Evolutionary conservation across 768 basidiomycete genomes (phyloP).

Genomic region (Mycena crocata): DNA sequence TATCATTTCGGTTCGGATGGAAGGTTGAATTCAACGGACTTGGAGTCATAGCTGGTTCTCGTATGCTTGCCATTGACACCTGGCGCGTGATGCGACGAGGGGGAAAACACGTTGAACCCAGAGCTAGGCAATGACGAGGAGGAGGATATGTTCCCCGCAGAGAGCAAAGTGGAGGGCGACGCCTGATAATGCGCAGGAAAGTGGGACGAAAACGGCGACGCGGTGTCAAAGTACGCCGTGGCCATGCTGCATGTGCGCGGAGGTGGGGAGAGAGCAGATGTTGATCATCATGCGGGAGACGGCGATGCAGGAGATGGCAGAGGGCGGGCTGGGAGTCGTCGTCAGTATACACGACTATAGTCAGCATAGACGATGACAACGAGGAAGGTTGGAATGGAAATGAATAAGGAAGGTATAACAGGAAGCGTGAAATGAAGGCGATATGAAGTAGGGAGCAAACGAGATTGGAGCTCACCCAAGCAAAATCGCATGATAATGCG

Average conservation of each 20-base stretch:
- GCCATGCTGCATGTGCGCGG: background rate
- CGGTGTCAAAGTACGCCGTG: background rate
- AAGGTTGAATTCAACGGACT: too few relatives aligned
- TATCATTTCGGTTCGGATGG: too few relatives aligned
- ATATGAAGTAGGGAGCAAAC: too few relatives aligned
- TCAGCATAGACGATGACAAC: background rate
- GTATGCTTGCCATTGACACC: too few relatives aligned
- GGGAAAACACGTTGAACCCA: too few relatives aligned
- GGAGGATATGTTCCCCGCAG: too few relatives aligned
- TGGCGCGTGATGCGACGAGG: too few relatives aligned
- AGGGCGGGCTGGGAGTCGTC: conserved; percentile 3
- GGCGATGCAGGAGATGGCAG: conserved; percentile 31
- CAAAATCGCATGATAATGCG: conserved; percentile 23
- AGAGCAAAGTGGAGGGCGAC: background rate
- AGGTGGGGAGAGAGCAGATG: conserved; percentile 24
- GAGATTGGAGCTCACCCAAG: conserved; percentile 21
- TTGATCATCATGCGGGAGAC: conserved; percentile 36
- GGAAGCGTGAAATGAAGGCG: background rate
- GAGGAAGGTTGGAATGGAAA: too few relatives aligned
- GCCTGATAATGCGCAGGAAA: background rate
- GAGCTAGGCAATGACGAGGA: too few relatives aligned
- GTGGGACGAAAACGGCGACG: background rate
- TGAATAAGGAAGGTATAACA: background rate
- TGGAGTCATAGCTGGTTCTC: too few relatives aligned
- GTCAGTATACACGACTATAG: too few relatives aligned